Conservation (phyloP, 2,329 filamentous ascomycete genomes). For the Monosporascus sp. region DNA sequence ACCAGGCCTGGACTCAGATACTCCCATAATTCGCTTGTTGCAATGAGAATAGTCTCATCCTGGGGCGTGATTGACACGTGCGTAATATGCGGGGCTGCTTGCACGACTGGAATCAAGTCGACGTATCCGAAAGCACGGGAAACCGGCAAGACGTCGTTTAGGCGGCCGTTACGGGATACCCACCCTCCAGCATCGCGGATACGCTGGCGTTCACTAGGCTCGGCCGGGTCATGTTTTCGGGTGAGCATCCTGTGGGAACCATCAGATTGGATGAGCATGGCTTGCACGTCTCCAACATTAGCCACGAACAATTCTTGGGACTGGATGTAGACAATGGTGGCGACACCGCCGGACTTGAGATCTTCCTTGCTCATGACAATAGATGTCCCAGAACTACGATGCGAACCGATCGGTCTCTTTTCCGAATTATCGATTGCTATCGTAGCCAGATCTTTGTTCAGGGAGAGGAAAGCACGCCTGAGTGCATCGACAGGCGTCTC, state of each 20-base stretch:
- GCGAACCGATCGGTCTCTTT: constrained; percentile 60
- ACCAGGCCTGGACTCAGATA: constrained; percentile 85
- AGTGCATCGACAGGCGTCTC: constrained; percentile 82
- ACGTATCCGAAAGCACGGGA: constrained; percentile 94
- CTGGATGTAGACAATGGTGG: constrained; percentile 85
- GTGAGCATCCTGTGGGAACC: constrained; percentile 80
- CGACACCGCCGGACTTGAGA: constrained; percentile 82
- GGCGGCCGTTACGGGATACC: constrained; percentile 87
- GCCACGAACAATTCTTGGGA: constrained; percentile 88
- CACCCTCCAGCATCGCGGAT: constrained; percentile 94
- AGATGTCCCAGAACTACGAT: constrained; percentile 66
- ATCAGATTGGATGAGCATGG: constrained; percentile 89
- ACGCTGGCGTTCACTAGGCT: constrained; percentile 74
- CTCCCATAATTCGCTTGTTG: constrained; percentile 92
- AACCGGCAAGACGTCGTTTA: constrained; percentile 88
- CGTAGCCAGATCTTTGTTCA: constrained; percentile 92
- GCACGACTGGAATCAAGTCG: constrained; percentile 85
- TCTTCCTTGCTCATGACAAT: constrained; percentile 85
- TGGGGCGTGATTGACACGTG: constrained; percentile 76
- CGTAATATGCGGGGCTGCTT: constrained; percentile 80
- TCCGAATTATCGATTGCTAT: constrained; percentile 76
- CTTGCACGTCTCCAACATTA: constrained; percentile 92
- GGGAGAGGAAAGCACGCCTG: constrained; percentile 74
- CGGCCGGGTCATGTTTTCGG: constrained; percentile 87
- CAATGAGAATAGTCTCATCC: constrained; percentile 89